Conservation (phyloP, 2,329 filamentous ascomycete species). For the Elsinoe australis region DNA sequence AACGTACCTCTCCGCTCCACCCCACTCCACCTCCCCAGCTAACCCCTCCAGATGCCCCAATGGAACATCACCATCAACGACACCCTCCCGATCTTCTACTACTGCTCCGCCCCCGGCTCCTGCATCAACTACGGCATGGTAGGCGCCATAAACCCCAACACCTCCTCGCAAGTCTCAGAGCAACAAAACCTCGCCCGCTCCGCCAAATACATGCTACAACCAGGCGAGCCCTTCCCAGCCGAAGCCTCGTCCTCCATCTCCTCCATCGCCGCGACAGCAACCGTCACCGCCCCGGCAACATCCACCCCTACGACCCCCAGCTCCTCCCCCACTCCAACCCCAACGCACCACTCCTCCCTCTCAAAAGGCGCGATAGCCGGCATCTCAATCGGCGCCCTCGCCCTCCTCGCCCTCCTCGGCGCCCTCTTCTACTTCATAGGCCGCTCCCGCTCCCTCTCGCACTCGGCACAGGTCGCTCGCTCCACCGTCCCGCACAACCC, state of each 20-base stretch:
- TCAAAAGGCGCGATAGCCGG: slow-evolving; percentile 38
- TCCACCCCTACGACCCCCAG: slow-evolving; percentile 20
- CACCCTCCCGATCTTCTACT: slow-evolving; percentile 59
- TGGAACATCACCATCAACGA: slow-evolving; percentile 47
- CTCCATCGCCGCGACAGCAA: slow-evolving; percentile 23
- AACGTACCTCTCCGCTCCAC: background rate
- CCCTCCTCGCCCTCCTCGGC: slow-evolving; percentile 54
- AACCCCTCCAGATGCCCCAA: slow-evolving; percentile 19
- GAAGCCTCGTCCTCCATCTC: slow-evolving; percentile 28
- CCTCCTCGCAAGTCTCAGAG: slow-evolving; percentile 23
- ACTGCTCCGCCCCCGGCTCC: slow-evolving; percentile 59
- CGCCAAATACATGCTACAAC: slow-evolving; percentile 29
- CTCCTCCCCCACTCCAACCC: slow-evolving; percentile 19
- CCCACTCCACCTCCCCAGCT: background rate
- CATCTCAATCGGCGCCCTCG: slow-evolving; percentile 56
- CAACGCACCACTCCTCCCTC: slow-evolving; percentile 23
- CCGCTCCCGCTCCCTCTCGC: slow-evolving; percentile 28
- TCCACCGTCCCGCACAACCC: slow-evolving; percentile 10
- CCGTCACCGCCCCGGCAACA: slow-evolving; percentile 20
- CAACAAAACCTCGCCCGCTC: slow-evolving; percentile 27
- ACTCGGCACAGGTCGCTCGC: too few species aligned
- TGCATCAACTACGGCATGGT: slow-evolving; percentile 64
- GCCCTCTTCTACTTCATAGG: slow-evolving; percentile 60
- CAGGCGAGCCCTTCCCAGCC: slow-evolving; percentile 35
- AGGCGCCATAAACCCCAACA: slow-evolving; percentile 61